These are phyloP conservation scores for Chenopodium formosanum DNA, from an alignment of 148 eudicot genomes.

Conservation along the genomic window DNA sequence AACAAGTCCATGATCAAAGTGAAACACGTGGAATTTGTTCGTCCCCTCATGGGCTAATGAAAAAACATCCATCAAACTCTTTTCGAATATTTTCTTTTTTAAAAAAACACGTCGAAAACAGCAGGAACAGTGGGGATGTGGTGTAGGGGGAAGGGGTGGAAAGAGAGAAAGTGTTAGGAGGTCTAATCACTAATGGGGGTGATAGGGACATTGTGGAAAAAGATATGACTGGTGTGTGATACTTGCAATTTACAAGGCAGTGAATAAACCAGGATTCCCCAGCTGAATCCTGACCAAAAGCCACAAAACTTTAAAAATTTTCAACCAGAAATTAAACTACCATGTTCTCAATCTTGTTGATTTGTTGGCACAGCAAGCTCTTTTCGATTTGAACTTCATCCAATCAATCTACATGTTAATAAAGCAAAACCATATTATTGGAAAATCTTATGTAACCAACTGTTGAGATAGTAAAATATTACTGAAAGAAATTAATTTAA, in stretches of 20 bases:
- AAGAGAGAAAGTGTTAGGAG: too few species aligned
- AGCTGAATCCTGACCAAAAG: conserved; percentile 21
- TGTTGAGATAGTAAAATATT: background rate
- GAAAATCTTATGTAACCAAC: background rate
- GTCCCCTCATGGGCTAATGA: background rate
- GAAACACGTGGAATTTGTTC: background rate
- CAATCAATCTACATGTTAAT: conserved; percentile 27
- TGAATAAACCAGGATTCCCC: background rate
- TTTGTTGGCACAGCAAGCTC: conserved; percentile 28
- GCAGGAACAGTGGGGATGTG: too few species aligned
- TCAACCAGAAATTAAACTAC: conserved; percentile 17
- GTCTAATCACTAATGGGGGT: too few species aligned
- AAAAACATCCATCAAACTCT: background rate
- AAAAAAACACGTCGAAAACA: too few species aligned
- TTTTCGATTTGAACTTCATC: conserved; percentile 27
- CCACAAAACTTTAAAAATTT: background rate
- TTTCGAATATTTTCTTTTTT: too few species aligned
- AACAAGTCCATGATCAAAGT: background rate
- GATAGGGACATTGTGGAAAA: too few species aligned
- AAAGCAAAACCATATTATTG: conserved; percentile 30
- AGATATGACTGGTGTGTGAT: background rate
- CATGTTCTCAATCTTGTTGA: conserved; percentile 26
- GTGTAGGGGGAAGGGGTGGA: too few species aligned
- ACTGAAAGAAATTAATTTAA: background rate
- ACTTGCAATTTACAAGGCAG: background rate